Conservation (phyloP, 2,329 filamentous ascomycete species). For the Fusarium hostae region DNA sequence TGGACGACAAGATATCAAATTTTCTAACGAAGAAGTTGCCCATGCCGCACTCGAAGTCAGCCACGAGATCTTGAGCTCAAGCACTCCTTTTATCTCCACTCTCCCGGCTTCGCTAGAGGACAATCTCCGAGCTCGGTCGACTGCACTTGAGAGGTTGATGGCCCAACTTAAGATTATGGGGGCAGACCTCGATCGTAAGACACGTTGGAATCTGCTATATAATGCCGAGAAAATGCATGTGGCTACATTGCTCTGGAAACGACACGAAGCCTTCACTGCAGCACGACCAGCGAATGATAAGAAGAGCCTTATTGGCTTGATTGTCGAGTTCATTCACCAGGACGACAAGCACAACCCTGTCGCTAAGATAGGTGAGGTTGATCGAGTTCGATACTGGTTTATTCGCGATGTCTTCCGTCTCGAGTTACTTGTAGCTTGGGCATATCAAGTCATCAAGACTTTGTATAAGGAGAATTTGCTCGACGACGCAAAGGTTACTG, state of each 20-base stretch:
- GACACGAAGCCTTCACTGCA: constrained; percentile 76
- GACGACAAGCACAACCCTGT: constrained; percentile 77
- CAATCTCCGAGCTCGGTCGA: constrained; percentile 78
- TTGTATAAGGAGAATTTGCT: constrained; percentile 71
- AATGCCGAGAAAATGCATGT: constrained; percentile 91
- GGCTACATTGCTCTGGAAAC: constrained; percentile 81
- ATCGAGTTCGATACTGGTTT: constrained; percentile 88
- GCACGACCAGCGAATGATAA: constrained; percentile 69
- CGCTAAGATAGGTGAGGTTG: constrained; percentile 74
- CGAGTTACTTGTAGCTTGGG: constrained; percentile 81
- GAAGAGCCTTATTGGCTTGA: constrained; percentile 77
- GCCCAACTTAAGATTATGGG: constrained; percentile 74
- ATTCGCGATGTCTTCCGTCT: constrained; percentile 78
- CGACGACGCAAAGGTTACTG: constrained; percentile 64
- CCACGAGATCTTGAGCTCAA: constrained; percentile 81
- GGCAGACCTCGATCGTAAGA: constrained; percentile 71
- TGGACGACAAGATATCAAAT: constrained; percentile 72
- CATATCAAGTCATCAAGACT: constrained; percentile 79
- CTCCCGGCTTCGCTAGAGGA: constrained; percentile 81
- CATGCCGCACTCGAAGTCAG: constrained; percentile 83
- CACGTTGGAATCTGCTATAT: constrained; percentile 85
- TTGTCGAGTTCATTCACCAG: constrained; percentile 80
- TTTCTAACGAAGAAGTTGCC: constrained; percentile 76
- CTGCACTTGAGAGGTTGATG: constrained; percentile 80
- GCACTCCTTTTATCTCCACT: constrained; percentile 77